Conservation (phyloP, 768 basidiomycete species). For the Butyriboletus loyo region DNA sequence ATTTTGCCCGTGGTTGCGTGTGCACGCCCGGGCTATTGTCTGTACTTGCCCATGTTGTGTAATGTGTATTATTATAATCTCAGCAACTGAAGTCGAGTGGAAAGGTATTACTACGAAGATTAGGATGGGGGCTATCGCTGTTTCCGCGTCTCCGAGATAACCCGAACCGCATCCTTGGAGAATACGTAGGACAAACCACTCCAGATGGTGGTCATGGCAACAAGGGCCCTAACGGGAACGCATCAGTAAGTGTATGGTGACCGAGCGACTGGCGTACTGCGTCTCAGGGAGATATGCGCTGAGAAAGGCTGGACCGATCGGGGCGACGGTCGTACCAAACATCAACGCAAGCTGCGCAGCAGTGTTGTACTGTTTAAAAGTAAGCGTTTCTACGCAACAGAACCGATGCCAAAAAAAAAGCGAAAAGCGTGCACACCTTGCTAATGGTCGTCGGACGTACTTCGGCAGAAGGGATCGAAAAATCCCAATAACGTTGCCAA, state of each 20-base stretch:
- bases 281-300: conserved; percentile 55
- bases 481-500: conserved; percentile 90
- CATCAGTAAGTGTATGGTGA: background rate
- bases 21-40: conserved; percentile 10
- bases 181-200: conserved; percentile 84
- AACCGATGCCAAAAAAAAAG: background rate
- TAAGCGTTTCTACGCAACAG: background rate
- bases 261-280: conserved; percentile 54
- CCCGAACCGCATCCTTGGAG: conserved; percentile 68
- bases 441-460: conserved; percentile 92
- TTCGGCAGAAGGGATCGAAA: conserved; percentile 92
- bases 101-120: conserved; percentile 8
- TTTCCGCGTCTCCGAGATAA: conserved; percentile 43
- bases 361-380: conserved; percentile 71
- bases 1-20: background rate
- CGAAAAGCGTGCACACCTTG: conserved; percentile 51
- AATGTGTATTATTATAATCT: conserved; percentile 19
- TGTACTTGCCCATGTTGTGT: conserved; percentile 18
- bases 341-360: conserved; percentile 88
- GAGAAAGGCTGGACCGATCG: conserved; percentile 65
- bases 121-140: conserved; percentile 27
- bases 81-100: background rate
- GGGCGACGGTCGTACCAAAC: conserved; percentile 83
- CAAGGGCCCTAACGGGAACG: conserved; percentile 59
- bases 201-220: conserved; percentile 89